Evolutionary conservation across 2,329 filamentous ascomycete genomes (phyloP), one percentile per base, ranked within the genome.

Genomic region (Fusarium hostae): DNA sequence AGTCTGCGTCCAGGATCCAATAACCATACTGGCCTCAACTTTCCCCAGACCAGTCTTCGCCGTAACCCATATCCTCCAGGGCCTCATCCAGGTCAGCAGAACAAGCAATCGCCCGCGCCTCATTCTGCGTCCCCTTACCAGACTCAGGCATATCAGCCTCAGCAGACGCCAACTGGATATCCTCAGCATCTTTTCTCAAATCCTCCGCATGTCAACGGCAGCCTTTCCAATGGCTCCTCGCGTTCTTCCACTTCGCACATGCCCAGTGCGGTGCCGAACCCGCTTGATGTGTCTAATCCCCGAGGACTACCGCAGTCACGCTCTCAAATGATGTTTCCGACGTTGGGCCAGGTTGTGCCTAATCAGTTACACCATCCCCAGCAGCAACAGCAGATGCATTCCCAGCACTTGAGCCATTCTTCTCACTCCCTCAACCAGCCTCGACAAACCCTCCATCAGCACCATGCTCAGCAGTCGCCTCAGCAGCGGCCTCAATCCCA

Each of bases 111-210:
- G 32, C 85, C 87, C 41, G 85, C 85, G 26, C 83, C 86, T 70
- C 86, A 87, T 70, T 83, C 86, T 75, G 84, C 86, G 66, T 85
- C 87, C 65, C 85, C 87, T 4, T 89, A 89, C 76, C 86, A 88
- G 77, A 76, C 84, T 58, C 85, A 86, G 71, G 81, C 84, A 65
- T 89, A 89, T 77, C 79, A 84, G 59, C 81, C 87, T 54, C 86
- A 88, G 76, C 86, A 87, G 74, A 81, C 84, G 32, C 80, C 84
- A 20, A 82, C 84, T 66, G 81, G 80, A 64, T 89, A 88, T 70
- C 79, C 85, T 24, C 86, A 87, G 71, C 86, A 87, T 70, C 81
- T 89, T 67, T 89, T 88, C 79, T 79, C 82, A 75, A 83, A 81
- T 51, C 79, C 85, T 26, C 82, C 82, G 26, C 79, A 85, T 48